Evolutionary conservation across 2,329 filamentous ascomycete genomes (phyloP), one percentile per base, ranked within the genome.

Genomic region (Ceratocystis eucalypticola): DNA sequence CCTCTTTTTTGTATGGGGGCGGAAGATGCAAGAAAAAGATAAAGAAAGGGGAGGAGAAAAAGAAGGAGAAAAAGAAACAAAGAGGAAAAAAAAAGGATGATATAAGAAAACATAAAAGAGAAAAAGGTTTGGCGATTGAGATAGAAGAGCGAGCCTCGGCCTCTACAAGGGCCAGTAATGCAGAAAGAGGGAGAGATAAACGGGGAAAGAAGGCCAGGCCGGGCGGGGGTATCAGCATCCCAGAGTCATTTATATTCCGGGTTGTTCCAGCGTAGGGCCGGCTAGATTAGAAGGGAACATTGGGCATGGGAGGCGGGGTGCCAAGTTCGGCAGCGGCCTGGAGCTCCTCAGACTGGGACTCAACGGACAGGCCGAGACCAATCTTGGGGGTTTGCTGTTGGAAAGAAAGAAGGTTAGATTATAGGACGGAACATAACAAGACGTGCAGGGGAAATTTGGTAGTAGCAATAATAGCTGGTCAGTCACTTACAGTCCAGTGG

Each of bases 331-430:
- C 88, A 78, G 91, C 88, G 76, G 92, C 88, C 81, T 94, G 89
- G 71, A 96, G 80, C 75, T 95, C 91, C 76, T 96, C 91, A 66
- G 86, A 84, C 63, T 86, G 86, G 64, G 89, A 85, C 80, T 96
- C 91, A 71, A 96, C 90, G 61, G 92, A 96, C 72, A 99, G 90
- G 69, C 91, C 91, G 70, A 99, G 83, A 71, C 94, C 94, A 72
- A 97, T 84, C 82, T 97, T 97, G 71, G 93, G 90, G 79, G 88
- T 84, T 86, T 94, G 91, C 94, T 99, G 72, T 64, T 10, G 59
- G 61, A 10, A 65, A 50, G n/a, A 45, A 48, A 68, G 12, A n/a
- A 50, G n/a, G 30, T 57, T 50, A 50, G 48, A 22, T 22, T 5
- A 10, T 17, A 41, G 37, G 3, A 41, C 37, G 37, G 37, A 41